Evolutionary conservation across 192 early-diverging fungal genomes (phyloP), one percentile per base, ranked within the genome.

Genomic region (Podila verticillata): DNA sequence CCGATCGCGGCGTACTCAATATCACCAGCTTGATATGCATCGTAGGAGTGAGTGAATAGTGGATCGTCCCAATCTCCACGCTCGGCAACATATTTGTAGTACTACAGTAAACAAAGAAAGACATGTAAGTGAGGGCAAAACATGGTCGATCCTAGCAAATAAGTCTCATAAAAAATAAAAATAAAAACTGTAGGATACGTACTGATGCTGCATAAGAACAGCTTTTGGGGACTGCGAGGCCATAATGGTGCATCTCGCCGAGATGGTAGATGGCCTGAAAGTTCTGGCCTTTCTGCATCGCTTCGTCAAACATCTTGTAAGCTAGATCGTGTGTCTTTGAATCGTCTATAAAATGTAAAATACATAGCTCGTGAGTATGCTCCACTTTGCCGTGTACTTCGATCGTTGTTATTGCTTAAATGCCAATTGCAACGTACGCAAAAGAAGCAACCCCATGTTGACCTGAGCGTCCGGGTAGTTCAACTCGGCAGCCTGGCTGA

Each of bases 31-130:
- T 64, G 63, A 57, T 91, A 92, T 0, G 88, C 89, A 1, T 83
- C 78, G 49, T 87, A 69, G 1, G 95, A 91, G 13, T 78, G 79
- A 7, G 85, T 82, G 29, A 95, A 84, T 8, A 90, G 84, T 19
- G 93, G 89, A 63, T 93, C 88, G 58, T 92, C 85, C 95, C 95
- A 98, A 72, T 96, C 93, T 20, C 92, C 96, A 47, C 88, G 74
- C 75, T 99, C 97, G 1, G 92, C 90, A 24, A 96, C 91, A 47
- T 82, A 88, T 75, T 95, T 95, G 72, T 89, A 93, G 67, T 84
- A 92, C 88, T 90, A 66, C 15, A 49, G 20, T 1, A 47, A 39
- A 0, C 47, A 32, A 20, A n/a, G 30, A 66, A 29, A 30, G 7
- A 13, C 15, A n/a, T 5, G 4, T 10, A 1, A 8, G 48, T 19